Base-by-base conservation (phyloP, 176 grass and related monocot species). In the Oryza longistaminata region DNA sequence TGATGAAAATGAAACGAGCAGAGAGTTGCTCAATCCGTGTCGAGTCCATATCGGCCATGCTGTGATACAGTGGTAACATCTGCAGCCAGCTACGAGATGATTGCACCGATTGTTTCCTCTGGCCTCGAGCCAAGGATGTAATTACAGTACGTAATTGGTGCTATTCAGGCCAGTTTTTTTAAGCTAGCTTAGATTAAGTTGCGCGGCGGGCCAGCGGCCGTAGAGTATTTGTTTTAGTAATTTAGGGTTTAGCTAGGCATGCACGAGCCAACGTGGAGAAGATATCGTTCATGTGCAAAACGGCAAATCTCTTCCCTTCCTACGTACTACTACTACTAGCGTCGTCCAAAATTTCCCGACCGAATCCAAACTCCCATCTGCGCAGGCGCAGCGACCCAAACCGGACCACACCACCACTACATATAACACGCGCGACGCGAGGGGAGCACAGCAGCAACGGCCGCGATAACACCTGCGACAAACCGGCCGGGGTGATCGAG, bases 351-450 rank as follows among this genome's bases (percentile, higher is more conserved):
- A 24, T 62, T 24, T 24, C 9, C 58, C 21, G 58, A 62, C 58
- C n/a, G n/a, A 62, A 62, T 62, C 7, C 58, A 10, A n/a, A 62
- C 55, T 7, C 19, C 52, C 52, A 21, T 6, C 52, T 6, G 52
- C 58, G 58, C 58, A 24, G 52, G 52, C 58, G 58, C 58, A 24
- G 52, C 17, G 52, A 8, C 52, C 52, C 52, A 24, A 62, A 62
- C 58, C 6, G 58, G 16, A 8, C 58, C 16, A 62, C 58, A 24
- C 53, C 19, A n/a, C 6, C 53, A n/a, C n/a, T 90, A 84, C 85
- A 75, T 87, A 90, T 90, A 83, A 40, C 75, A 70, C 69, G 11
- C 64, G 25, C 61, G 64, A 40, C 64, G 25, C 61, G 64, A 40
- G 35, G 74, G 61, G 16, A n/a, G 72, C 62, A 19, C 62, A 19